These are phyloP conservation scores for Schoenoplectus tabernaemontani DNA, from an alignment of 202 grass and related monocot species.

Conservation along the genomic window DNA sequence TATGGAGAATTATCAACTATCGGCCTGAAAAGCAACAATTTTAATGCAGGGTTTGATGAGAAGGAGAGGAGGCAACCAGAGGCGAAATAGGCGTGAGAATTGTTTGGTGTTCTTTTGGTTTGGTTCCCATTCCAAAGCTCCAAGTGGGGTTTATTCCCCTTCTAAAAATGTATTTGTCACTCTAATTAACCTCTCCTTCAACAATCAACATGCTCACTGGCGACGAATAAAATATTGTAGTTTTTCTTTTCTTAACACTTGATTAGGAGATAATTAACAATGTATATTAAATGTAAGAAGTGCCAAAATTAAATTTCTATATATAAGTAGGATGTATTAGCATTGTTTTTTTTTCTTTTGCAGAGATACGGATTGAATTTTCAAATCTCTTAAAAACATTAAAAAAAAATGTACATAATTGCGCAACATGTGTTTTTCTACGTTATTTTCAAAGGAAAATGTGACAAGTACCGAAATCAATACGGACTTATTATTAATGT, in stretches of 20 bases:
- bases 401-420: too few relatives aligned
- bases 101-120: conserved; percentile 23
- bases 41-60: background rate
- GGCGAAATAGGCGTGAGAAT: conserved; percentile 18
- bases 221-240: background rate
- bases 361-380: too few relatives aligned
- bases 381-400: background rate
- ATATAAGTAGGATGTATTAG: background rate
- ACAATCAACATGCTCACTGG: conserved; percentile 5
- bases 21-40: background rate
- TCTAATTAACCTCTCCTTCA: conserved; percentile 4
- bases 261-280: background rate
- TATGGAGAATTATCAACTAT: background rate
- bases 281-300: background rate
- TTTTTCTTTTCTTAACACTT: background rate
- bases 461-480: too few relatives aligned
- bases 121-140: conserved; percentile 20
- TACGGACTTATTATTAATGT: too few relatives aligned
- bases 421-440: too few relatives aligned
- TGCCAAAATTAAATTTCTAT: background rate
- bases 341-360: background rate
- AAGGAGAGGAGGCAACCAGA: background rate
- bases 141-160: conserved; percentile 12
- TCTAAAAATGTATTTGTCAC: conserved; percentile 10
- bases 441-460: too few relatives aligned